Base-by-base conservation (phyloP, 106 monocot genomes). In the Dioscorea dumetorum region DNA sequence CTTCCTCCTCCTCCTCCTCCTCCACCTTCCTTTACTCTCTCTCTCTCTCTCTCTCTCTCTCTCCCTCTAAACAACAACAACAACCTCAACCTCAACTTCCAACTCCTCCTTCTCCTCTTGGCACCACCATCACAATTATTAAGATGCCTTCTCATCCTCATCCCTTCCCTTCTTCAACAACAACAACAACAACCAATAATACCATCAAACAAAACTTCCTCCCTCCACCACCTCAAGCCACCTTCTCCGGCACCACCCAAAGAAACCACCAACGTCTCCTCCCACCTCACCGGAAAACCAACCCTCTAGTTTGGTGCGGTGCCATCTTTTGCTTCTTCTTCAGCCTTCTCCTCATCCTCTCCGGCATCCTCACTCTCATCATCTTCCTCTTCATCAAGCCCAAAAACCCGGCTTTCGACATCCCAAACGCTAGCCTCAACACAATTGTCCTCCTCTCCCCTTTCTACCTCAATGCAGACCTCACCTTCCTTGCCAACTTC, bases 401-500 rank as follows among this genome's bases (percentile, higher is more conserved):
- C 1, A 49, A 67, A 12, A 59, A 64, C 74, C 97, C 97, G 1
- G 24, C 31, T 12, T 89, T 92, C 71, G 86, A 97, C 31, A 75
- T 76, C 50, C 15, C 78, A 58, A 62, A 22, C 62, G 97, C 89
- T 1, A 80, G 64, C 66, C 88, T 97, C 28, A 97, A 97, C 80
- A 62, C 64, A 74, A 52, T 92, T 70, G 91, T 91, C 76, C 50
- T 97, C 72, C 86, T 87, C 76, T 72, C 86, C 3, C 73, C 97
- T 4, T 23, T 77, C 16, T 87, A 76, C 80, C 48, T 84, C 71
- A 97, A 92, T 68, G 65, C 73, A 31, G 97, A 97, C 77, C 48
- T 97, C 80, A 82, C 89, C 22, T 61, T 97, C 67, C 79, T 92
- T 2, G 85, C 80, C 66, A 97, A 97, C 80, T 84, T 97, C 82